phyloP scores from a whole-genome alignment of 2,329 filamentous ascomycete species.

The Ascochyta rabiei region DNA sequence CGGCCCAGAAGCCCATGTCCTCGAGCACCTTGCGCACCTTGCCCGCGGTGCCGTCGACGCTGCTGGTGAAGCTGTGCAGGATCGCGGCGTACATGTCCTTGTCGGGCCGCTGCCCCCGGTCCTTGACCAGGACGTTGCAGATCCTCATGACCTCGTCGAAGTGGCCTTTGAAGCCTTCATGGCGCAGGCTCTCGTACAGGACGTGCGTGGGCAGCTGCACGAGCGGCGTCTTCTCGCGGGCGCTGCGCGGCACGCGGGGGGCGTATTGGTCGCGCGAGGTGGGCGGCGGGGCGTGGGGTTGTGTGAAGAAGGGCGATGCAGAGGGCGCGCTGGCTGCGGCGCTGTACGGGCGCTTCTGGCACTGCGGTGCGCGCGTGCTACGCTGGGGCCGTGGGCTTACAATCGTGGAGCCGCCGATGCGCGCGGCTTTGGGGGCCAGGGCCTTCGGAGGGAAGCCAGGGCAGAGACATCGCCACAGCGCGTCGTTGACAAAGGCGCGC shows the following conservation, averaged over 20 bases:
- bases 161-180: slow-evolving; percentile 32
- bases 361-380: neutral
- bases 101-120: slow-evolving; percentile 62
- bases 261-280: neutral
- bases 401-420: slow-evolving; percentile 5
- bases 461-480: slow-evolving; percentile 45
- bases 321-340: slow-evolving; percentile 13
- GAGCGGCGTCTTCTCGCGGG: slow-evolving; percentile 21
- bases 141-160: slow-evolving; percentile 47
- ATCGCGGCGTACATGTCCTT: slow-evolving; percentile 73
- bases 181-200: slow-evolving; percentile 41
- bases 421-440: neutral
- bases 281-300: neutral
- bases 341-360: slow-evolving; percentile 25
- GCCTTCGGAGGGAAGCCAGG: slow-evolving; percentile 29
- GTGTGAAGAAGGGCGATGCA: slow-evolving; percentile 10
- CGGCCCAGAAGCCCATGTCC: slow-evolving; percentile 66
- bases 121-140: slow-evolving; percentile 64
- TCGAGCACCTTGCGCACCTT: slow-evolving; percentile 68
- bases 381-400: neutral
- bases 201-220: slow-evolving; percentile 32
- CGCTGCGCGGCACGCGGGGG: neutral
- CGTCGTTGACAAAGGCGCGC: slow-evolving; percentile 42
- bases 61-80: slow-evolving; percentile 72
- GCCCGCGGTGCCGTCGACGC: slow-evolving; percentile 67